phyloP scores from a whole-genome alignment of 2,329 filamentous ascomycete genomes.

The Clathrospora elynae region DNA sequence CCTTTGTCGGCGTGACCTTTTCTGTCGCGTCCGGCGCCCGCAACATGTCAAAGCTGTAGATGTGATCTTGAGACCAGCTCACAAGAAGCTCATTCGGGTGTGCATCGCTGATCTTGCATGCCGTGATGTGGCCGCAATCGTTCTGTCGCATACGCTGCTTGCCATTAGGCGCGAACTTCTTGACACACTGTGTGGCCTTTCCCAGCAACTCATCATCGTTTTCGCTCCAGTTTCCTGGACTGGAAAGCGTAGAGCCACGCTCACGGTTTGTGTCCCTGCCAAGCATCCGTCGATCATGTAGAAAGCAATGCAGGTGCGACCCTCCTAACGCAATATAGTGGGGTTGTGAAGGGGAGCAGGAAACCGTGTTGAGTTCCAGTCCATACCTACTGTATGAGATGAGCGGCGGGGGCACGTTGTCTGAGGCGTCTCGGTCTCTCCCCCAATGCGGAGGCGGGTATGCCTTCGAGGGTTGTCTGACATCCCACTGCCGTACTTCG shows the following conservation, averaged over 20 bases:
- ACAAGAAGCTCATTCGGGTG: constrained; percentile 70
- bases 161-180: constrained; percentile 68
- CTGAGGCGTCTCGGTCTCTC: constrained; percentile 49
- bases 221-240: constrained; percentile 48
- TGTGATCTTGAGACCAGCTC: constrained; percentile 70
- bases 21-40: constrained; percentile 62
- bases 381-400: constrained; percentile 69
- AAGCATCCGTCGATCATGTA: constrained; percentile 71
- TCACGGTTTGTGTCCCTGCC: constrained; percentile 63
- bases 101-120: constrained; percentile 72
- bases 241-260: constrained; percentile 55
- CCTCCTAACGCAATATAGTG: constrained; percentile 73
- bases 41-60: constrained; percentile 69
- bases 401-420: constrained; percentile 64
- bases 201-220: constrained; percentile 61
- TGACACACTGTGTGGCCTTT: constrained; percentile 67
- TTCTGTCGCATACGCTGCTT: constrained; percentile 58
- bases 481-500: constrained; percentile 71
- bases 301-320: constrained; percentile 70
- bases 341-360: constrained; percentile 68
- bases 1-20: constrained; percentile 26
- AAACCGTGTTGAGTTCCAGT: constrained; percentile 70
- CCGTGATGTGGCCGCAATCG: constrained; percentile 69
- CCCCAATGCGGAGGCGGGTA: constrained; percentile 57
- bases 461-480: constrained; percentile 67